phyloP scores from a whole-genome alignment of 352 stramenopile genomes.

The Pythium monospermum region DNA sequence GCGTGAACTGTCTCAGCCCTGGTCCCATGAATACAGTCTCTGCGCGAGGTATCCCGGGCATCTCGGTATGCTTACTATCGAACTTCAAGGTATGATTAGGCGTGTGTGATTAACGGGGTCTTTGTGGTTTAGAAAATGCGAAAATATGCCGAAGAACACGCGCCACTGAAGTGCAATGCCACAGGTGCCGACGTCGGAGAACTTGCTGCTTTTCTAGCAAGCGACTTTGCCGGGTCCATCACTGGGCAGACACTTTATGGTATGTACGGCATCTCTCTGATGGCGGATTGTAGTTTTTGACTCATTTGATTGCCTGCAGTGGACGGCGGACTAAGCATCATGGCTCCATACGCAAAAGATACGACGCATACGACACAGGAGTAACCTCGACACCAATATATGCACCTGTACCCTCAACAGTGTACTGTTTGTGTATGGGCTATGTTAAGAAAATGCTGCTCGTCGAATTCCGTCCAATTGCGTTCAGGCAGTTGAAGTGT shows the following conservation, averaged over 20 bases:
- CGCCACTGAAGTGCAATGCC: conserved; percentile 69
- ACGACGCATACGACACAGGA: background rate
- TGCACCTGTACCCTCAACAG: too few relatives aligned
- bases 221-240: conserved; percentile 62
- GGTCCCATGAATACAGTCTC: conserved; percentile 90
- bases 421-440: too few relatives aligned
- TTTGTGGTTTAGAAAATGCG: conserved; percentile 53
- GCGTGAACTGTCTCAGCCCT: conserved; percentile 89
- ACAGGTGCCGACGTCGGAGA: conserved; percentile 74
- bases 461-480: background rate
- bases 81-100: background rate
- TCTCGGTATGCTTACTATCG: conserved; percentile 44
- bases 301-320: too few relatives aligned
- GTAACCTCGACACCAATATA: background rate
- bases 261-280: too few relatives aligned
- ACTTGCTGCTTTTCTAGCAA: conserved; percentile 76
- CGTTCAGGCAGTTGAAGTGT: too few relatives aligned
- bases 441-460: background rate
- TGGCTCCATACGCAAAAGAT: conserved; percentile 24
- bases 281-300: background rate
- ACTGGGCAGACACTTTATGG: conserved; percentile 89
- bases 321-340: conserved; percentile 26
- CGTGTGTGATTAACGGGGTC: background rate
- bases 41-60: conserved; percentile 84
- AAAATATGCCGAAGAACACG: conserved; percentile 56